Conservation (phyloP, 805 yeast species). For the Lachancea sp. region DNA sequence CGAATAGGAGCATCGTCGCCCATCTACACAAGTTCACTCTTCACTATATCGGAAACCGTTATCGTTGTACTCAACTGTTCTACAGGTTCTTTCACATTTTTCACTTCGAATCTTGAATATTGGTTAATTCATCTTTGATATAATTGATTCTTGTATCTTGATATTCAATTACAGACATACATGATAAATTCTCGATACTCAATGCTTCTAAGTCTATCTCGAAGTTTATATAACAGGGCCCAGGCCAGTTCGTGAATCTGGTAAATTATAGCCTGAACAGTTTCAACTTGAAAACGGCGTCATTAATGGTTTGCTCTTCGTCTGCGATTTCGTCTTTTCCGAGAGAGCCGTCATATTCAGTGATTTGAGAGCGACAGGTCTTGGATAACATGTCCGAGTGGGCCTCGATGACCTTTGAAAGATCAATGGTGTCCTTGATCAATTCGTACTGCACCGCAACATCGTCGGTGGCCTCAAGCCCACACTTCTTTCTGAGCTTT, state of each 20-base stretch:
- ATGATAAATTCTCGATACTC: no score
- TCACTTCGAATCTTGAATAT: no score
- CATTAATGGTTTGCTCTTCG: slow-evolving; percentile 81
- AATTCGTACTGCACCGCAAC: slow-evolving; percentile 78
- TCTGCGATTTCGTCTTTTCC: slow-evolving; percentile 55
- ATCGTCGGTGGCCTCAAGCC: slow-evolving; percentile 91
- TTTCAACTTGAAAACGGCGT: slow-evolving; percentile 70
- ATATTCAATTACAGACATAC: no score
- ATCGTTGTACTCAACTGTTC: no score
- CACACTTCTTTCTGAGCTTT: slow-evolving; percentile 93
- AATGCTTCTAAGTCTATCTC: background rate
- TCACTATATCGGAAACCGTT: background rate
- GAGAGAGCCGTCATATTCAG: slow-evolving; percentile 39
- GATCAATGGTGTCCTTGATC: slow-evolving; percentile 53
- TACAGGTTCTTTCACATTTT: no score
- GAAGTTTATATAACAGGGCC: background rate
- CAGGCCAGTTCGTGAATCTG: background rate
- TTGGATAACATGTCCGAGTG: slow-evolving; percentile 69
- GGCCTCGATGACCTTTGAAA: slow-evolving; percentile 52
- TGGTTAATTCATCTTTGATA: no score
- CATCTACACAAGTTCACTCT: background rate
- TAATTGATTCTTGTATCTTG: no score
- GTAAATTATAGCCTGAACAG: slow-evolving; percentile 54
- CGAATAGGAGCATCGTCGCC: background rate
- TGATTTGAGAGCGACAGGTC: slow-evolving; percentile 57